These are phyloP conservation scores for Aspergillus candidus DNA, from an alignment of 2,329 filamentous ascomycete species.

Conservation along the genomic window DNA sequence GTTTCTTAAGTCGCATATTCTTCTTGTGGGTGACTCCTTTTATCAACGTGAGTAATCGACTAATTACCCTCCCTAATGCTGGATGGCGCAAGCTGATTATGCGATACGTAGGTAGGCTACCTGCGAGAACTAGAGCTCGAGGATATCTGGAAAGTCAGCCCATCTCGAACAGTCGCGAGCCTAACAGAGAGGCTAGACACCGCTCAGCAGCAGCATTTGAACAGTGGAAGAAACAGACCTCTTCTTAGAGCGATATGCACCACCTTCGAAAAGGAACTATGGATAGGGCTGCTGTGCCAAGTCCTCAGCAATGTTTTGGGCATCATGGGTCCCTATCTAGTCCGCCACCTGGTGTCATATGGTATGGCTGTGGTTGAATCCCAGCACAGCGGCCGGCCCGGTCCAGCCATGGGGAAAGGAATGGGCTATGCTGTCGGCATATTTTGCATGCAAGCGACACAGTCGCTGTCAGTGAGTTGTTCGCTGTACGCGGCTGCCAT, in stretches of 20 bases:
- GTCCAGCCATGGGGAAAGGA: constrained; percentile 64
- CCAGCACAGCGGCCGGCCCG: constrained; percentile 41
- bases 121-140: constrained; percentile 70
- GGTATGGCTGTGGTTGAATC: constrained; percentile 70
- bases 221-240: constrained; percentile 63
- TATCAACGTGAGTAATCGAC: constrained; percentile 58
- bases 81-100: no score
- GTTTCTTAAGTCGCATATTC: constrained; percentile 66
- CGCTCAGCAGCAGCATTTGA: constrained; percentile 61
- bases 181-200: constrained; percentile 60
- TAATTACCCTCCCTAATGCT: no score
- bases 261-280: constrained; percentile 74
- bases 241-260: constrained; percentile 76
- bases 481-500: constrained; percentile 90
- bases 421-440: constrained; percentile 77
- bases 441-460: constrained; percentile 71
- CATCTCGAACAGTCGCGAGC: constrained; percentile 62
- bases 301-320: constrained; percentile 62
- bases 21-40: constrained; percentile 88
- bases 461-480: constrained; percentile 74
- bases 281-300: constrained; percentile 70
- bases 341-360: constrained; percentile 82
- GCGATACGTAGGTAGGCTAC: constrained; percentile 52
- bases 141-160: constrained; percentile 82
- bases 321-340: constrained; percentile 72